These are phyloP conservation scores for Pinus albicaulis DNA, from an alignment of 75 land plant species.

Conservation along the genomic window DNA sequence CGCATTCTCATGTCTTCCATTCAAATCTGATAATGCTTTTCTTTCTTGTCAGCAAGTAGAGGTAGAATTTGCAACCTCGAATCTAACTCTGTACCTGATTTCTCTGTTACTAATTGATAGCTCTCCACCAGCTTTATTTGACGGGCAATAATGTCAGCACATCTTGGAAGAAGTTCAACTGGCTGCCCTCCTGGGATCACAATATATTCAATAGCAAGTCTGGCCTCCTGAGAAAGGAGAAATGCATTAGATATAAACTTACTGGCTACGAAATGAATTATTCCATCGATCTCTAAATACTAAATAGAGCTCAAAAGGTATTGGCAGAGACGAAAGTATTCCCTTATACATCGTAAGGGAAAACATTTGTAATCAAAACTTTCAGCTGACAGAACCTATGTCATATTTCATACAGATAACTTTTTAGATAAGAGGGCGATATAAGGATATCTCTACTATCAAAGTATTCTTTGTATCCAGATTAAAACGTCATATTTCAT, in stretches of 20 bases:
- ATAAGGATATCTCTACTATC: no score
- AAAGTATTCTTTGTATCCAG: no score
- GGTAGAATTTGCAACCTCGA: slow-evolving; percentile 88
- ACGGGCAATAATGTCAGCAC: slow-evolving; percentile 77
- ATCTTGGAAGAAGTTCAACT: slow-evolving; percentile 92
- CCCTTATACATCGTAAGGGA: background rate
- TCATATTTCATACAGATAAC: no score
- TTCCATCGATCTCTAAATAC: background rate
- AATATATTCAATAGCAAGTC: slow-evolving; percentile 98
- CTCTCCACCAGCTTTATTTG: slow-evolving; percentile 88
- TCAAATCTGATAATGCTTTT: background rate
- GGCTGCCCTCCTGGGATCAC: slow-evolving; percentile 95
- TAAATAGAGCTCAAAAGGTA: background rate
- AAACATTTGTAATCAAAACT: background rate
- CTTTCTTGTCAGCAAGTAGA: slow-evolving; percentile 23
- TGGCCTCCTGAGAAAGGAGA: slow-evolving; percentile 63
- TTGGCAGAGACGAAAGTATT: background rate
- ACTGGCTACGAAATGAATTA: background rate
- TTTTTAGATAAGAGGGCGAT: no score
- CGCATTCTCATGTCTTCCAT: background rate
- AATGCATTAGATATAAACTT: background rate
- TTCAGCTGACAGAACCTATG: no score
- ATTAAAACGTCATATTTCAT: no score
- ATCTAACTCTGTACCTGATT: slow-evolving; percentile 69
- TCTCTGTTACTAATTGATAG: slow-evolving; percentile 86